Percentiles rank a stretch among this genome's conserved stretches.
Evolutionary conservation across 2,329 filamentous ascomycete genomes (phyloP).

Genomic region (Fusarium chaquense): DNA sequence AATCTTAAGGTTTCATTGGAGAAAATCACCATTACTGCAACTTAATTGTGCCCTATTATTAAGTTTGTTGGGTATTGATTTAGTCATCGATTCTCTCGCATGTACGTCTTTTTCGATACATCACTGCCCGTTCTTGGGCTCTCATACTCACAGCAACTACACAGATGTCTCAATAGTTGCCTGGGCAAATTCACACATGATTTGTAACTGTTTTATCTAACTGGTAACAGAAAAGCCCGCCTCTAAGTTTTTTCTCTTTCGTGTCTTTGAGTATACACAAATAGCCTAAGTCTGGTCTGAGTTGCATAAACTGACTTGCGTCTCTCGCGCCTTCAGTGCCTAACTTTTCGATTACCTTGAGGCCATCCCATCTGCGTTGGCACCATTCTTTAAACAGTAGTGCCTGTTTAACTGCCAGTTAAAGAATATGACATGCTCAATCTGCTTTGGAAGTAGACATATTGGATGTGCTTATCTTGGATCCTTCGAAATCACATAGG

Average conservation of each 20-base stretch:
- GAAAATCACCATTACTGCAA: neutral
- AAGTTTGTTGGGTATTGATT: neutral
- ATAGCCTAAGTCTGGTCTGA: neutral
- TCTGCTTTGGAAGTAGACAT: neutral
- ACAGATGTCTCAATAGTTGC: slow-evolving; percentile 3
- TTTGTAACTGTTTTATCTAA: slow-evolving; percentile 22
- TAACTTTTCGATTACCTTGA: neutral
- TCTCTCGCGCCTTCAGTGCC: neutral
- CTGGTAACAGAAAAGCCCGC: neutral
- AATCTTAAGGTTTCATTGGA: slow-evolving; percentile 19
- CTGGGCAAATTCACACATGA: neutral
- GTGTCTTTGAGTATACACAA: neutral
- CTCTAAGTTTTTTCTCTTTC: neutral
- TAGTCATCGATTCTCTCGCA: neutral
- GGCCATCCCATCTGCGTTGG: slow-evolving; percentile 15
- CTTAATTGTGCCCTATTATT: slow-evolving; percentile 2
- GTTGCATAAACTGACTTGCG: neutral
- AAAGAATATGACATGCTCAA: neutral
- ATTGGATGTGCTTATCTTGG: too few species aligned
- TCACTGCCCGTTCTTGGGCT: neutral
- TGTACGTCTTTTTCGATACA: neutral
- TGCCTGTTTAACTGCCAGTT: neutral
- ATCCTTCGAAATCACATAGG: slow-evolving; percentile 66
- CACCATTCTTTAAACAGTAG: slow-evolving; percentile 1
- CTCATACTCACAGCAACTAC: neutral